Conservation (phyloP, 805 yeast genomes). For the Candida glaebosa region DNA sequence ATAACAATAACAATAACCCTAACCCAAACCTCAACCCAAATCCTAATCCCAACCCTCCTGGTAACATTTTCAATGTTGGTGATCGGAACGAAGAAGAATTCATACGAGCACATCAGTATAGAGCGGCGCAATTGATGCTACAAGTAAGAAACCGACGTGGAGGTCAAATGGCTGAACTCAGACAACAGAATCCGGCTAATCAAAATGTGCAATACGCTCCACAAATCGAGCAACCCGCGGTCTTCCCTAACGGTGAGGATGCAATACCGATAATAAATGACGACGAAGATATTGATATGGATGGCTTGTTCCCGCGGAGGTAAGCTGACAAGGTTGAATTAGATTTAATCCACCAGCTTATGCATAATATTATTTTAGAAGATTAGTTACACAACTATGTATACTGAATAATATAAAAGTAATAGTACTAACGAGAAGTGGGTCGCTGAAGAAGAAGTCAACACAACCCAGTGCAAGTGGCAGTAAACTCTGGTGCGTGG, state of each 20-base stretch:
- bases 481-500: too few relatives aligned
- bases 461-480: too few relatives aligned
- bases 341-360: too few relatives aligned
- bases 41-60: neutral
- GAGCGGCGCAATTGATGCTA: neutral
- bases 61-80: neutral
- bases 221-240: slow-evolving; percentile 39
- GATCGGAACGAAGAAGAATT: neutral
- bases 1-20: slow-evolving; percentile 7
- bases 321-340: neutral
- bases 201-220: slow-evolving; percentile 34
- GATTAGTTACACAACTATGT: too few relatives aligned
- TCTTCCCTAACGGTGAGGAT: slow-evolving; percentile 30
- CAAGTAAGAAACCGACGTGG: neutral
- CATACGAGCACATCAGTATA: neutral
- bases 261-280: slow-evolving; percentile 20
- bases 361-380: neutral
- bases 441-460: too few relatives aligned
- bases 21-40: slow-evolving; percentile 5
- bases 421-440: too few relatives aligned
- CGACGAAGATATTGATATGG: slow-evolving; percentile 32
- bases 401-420: neutral
- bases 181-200: neutral
- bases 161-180: slow-evolving; percentile 3
- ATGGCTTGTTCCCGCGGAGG: slow-evolving; percentile 23